phyloP scores from a whole-genome alignment of 2,329 filamentous ascomycete species.

The Colletotrichum tropicicola region DNA sequence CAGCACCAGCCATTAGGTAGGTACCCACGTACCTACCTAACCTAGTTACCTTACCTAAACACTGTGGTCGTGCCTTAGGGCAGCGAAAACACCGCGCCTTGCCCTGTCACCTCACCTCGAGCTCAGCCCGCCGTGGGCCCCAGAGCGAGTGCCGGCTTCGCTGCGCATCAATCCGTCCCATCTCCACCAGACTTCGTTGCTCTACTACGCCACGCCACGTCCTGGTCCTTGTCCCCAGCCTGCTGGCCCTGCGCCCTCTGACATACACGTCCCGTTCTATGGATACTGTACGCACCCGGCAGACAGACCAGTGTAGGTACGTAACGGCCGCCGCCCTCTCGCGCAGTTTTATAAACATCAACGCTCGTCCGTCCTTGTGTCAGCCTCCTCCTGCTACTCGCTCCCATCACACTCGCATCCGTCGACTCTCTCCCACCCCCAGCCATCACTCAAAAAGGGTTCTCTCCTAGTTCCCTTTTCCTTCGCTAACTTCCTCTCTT shows the following conservation, averaged over 20 bases:
- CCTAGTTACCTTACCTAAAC: too few relatives aligned
- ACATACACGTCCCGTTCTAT: too few relatives aligned
- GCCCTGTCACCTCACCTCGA: too few relatives aligned
- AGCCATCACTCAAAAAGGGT: constrained; percentile 1
- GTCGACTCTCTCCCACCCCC: background rate
- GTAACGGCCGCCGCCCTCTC: constrained; percentile 9
- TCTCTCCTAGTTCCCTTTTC: background rate
- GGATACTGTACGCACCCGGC: too few relatives aligned
- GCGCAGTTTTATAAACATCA: constrained; percentile 31
- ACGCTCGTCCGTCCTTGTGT: constrained; percentile 18
- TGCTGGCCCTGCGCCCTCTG: constrained; percentile 23
- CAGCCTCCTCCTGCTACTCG: background rate
- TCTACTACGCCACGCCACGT: constrained; percentile 29
- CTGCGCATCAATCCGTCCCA: constrained; percentile 24
- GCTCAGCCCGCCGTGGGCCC: too few relatives aligned
- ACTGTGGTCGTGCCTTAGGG: too few relatives aligned
- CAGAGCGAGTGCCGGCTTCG: background rate
- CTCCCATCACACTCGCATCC: constrained; percentile 18
- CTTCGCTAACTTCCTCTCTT: background rate
- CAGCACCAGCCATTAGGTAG: background rate
- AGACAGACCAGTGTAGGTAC: too few relatives aligned
- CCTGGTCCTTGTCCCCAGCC: constrained; percentile 21
- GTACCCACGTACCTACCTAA: background rate
- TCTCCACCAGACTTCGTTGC: constrained; percentile 20
- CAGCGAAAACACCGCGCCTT: too few relatives aligned